These are phyloP conservation scores for Moricandia moricandioides DNA, from an alignment of 345 rosid species.

Conservation along the genomic window DNA sequence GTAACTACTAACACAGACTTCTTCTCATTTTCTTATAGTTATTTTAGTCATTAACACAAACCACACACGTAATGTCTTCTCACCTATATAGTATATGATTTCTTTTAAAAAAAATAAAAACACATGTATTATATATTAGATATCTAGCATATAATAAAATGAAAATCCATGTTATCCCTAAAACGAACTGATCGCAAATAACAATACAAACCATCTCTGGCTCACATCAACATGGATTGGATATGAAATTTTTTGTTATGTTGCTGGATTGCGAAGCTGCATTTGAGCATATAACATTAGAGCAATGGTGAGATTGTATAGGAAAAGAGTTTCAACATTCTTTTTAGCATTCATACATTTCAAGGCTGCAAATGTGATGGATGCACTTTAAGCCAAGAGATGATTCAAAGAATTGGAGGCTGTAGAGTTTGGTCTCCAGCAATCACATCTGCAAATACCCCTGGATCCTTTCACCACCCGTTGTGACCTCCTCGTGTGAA, in stretches of 20 bases:
- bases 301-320: background rate
- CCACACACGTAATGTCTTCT: constrained; percentile 10
- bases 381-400: constrained; percentile 23
- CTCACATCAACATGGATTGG: background rate
- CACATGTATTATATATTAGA: background rate
- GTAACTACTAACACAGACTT: background rate
- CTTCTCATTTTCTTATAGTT: background rate
- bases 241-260: background rate
- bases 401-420: constrained; percentile 12
- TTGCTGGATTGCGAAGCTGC: background rate
- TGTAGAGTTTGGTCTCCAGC: constrained; percentile 62
- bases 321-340: background rate
- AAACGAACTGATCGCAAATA: background rate
- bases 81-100: background rate
- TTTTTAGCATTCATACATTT: background rate
- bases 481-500: constrained; percentile 70
- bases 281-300: background rate
- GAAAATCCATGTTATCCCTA: background rate
- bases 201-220: background rate
- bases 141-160: background rate
- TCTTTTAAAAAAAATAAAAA: no score
- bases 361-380: background rate
- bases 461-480: constrained; percentile 77
- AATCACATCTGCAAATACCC: constrained; percentile 75
- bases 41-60: background rate